Conservation (phyloP, 352 stramenopile genomes). For the Globisporangium cylindrosporum region DNA sequence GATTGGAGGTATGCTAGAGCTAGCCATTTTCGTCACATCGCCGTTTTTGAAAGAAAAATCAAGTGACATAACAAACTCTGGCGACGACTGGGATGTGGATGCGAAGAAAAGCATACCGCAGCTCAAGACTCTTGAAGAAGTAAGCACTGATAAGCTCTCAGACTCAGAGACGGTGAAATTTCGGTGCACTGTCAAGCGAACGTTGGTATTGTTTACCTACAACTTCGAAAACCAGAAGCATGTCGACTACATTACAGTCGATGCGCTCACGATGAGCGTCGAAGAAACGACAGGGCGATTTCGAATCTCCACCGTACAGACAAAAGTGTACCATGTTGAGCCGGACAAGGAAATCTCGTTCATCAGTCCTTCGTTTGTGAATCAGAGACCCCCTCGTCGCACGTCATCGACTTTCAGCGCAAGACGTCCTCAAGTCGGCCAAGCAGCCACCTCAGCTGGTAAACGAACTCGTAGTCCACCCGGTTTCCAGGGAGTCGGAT, state of each 20-base stretch:
- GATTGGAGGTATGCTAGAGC: slow-evolving; percentile 56
- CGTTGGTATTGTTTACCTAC: slow-evolving; percentile 51
- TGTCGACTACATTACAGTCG: slow-evolving; percentile 62
- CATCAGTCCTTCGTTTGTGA: slow-evolving; percentile 12
- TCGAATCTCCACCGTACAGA: slow-evolving; percentile 48
- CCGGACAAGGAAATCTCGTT: slow-evolving; percentile 13
- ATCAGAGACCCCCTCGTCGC: slow-evolving; percentile 17
- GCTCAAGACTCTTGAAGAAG: slow-evolving; percentile 40
- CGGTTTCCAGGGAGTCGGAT: background rate
- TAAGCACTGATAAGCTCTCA: slow-evolving; percentile 32
- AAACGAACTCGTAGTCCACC: background rate
- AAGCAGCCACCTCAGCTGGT: background rate
- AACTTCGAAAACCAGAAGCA: slow-evolving; percentile 22
- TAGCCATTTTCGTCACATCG: slow-evolving; percentile 43
- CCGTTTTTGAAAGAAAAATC: slow-evolving; percentile 24
- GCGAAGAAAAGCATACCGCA: slow-evolving; percentile 23
- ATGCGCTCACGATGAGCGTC: slow-evolving; percentile 59
- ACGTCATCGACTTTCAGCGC: slow-evolving; percentile 11
- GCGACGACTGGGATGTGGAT: slow-evolving; percentile 3
- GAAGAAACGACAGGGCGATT: slow-evolving; percentile 51
- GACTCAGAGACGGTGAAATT: slow-evolving; percentile 53
- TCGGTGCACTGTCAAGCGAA: slow-evolving; percentile 56
- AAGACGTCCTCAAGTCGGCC: background rate
- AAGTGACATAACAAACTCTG: background rate
- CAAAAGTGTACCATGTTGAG: slow-evolving; percentile 34